phyloP scores from a whole-genome alignment of 2,329 filamentous ascomycete species.

The Ceratocystis alfenasii region DNA sequence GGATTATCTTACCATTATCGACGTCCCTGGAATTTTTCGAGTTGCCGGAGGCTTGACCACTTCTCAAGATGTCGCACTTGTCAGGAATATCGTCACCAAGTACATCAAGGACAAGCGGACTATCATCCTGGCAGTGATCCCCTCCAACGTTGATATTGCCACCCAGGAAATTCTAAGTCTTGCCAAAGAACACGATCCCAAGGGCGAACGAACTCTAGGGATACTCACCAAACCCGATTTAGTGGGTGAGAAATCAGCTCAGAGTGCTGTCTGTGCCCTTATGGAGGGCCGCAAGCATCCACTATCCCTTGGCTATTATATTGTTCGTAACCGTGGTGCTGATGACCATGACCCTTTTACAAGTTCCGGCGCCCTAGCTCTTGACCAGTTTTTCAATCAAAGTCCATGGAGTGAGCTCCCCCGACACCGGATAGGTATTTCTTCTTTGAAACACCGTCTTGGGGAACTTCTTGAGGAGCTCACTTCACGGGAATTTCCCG shows the following conservation, averaged over 20 bases:
- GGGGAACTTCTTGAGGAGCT: constrained; percentile 26
- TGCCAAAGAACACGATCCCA: constrained; percentile 28
- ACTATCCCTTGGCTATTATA: constrained; percentile 25
- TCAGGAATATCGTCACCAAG: constrained; percentile 30
- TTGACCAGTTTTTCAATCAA: constrained; percentile 31
- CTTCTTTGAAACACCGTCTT: constrained; percentile 25
- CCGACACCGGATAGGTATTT: constrained; percentile 25
- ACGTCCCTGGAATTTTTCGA: constrained; percentile 36
- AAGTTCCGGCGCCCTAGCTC: constrained; percentile 15
- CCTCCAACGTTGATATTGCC: constrained; percentile 31
- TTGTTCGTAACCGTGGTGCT: constrained; percentile 26
- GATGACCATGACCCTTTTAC: constrained; percentile 22
- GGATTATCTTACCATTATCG: constrained; percentile 35
- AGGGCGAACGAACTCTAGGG: constrained; percentile 31
- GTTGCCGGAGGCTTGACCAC: constrained; percentile 29
- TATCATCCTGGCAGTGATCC: constrained; percentile 37
- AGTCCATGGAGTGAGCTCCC: constrained; percentile 30
- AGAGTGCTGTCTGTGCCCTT: constrained; percentile 22
- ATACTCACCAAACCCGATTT: constrained; percentile 36
- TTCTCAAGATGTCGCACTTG: constrained; percentile 28
- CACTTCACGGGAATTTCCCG: constrained; percentile 27
- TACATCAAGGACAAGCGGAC: constrained; percentile 34
- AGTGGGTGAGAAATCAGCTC: constrained; percentile 24
- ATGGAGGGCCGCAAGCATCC: constrained; percentile 23
- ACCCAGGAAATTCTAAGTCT: constrained; percentile 31